phyloP scores from a whole-genome alignment of 805 yeast species.

The Candida boleticola region DNA sequence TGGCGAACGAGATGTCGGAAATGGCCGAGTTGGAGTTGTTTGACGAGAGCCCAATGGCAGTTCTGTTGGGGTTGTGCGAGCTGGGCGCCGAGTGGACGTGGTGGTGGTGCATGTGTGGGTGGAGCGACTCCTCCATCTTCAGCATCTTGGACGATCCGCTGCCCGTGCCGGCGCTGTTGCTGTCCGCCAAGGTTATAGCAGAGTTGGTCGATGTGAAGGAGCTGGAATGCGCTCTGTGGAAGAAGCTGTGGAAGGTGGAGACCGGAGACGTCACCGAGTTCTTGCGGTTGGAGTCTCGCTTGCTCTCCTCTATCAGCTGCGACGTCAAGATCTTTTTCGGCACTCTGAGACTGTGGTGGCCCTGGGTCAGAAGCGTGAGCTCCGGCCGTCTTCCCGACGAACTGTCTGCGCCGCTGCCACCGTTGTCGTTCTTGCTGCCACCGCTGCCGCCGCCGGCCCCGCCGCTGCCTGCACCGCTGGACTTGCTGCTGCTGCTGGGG shows the following conservation, averaged over 20 bases:
- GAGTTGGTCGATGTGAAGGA: slow-evolving; percentile 3
- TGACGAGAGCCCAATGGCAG: slow-evolving; percentile 29
- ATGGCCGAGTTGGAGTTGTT: slow-evolving; percentile 33
- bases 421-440: not conserved
- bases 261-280: slow-evolving; percentile 30
- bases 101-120: slow-evolving; percentile 1
- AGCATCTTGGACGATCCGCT: slow-evolving; percentile 2
- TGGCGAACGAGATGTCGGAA: slow-evolving; percentile 28
- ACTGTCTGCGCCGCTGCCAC: not conserved
- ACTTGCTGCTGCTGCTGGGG: slow-evolving; percentile 9
- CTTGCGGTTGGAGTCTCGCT: slow-evolving; percentile 12
- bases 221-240: slow-evolving; percentile 24
- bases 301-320: not conserved
- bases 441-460: not conserved
- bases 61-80: slow-evolving; percentile 14
- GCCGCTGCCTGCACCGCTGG: not conserved
- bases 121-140: slow-evolving; percentile 2
- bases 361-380: slow-evolving; percentile 29
- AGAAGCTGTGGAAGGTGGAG: slow-evolving; percentile 31
- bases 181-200: slow-evolving; percentile 1
- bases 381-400: slow-evolving; percentile 21
- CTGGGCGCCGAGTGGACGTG: slow-evolving; percentile 1
- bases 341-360: slow-evolving; percentile 21
- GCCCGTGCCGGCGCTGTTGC: slow-evolving; percentile 4
- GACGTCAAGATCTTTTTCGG: slow-evolving; percentile 22